These are phyloP conservation scores for Rhipidocladum racemiflorum DNA, from an alignment of 176 grass and related monocot species.

Conservation along the genomic window DNA sequence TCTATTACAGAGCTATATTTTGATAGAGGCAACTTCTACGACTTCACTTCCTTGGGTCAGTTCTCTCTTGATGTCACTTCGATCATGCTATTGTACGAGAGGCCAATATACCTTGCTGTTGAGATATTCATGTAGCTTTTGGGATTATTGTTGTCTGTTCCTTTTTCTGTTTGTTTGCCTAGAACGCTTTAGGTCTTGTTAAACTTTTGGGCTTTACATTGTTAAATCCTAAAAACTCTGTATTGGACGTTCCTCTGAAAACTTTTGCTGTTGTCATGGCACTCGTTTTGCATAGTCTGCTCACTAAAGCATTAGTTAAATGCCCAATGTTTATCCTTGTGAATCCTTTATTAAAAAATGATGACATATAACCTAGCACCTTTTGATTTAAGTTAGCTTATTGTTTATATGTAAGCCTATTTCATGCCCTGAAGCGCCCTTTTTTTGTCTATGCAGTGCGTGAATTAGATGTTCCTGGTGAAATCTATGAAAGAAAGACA, in stretches of 20 bases:
- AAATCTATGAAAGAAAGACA: conserved; percentile 89
- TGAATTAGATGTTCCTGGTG: conserved; percentile 85
- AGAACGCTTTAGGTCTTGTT: neutral
- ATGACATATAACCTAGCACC: neutral
- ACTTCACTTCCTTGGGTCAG: conserved; percentile 89
- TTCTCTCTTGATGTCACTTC: conserved; percentile 11
- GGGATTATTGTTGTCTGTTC: neutral
- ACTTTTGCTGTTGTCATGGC: neutral
- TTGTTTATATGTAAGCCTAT: neutral
- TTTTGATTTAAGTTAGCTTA: neutral
- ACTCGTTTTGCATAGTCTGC: neutral
- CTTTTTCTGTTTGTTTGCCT: neutral
- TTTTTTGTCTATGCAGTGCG: conserved; percentile 51
- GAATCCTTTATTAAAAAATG: neutral
- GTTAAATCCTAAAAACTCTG: neutral
- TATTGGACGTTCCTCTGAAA: neutral
- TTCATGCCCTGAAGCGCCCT: neutral
- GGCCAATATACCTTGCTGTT: neutral
- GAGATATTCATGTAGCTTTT: neutral
- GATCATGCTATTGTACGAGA: neutral
- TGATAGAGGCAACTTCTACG: conserved; percentile 89
- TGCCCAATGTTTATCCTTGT: neutral
- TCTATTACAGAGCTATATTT: conserved; percentile 70
- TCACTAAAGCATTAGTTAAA: neutral
- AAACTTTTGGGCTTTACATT: neutral